Percentiles rank a stretch among this genome's conserved stretches.
Conservation (phyloP, 148 eudicot genomes). For the Cornus controversa region DNA sequence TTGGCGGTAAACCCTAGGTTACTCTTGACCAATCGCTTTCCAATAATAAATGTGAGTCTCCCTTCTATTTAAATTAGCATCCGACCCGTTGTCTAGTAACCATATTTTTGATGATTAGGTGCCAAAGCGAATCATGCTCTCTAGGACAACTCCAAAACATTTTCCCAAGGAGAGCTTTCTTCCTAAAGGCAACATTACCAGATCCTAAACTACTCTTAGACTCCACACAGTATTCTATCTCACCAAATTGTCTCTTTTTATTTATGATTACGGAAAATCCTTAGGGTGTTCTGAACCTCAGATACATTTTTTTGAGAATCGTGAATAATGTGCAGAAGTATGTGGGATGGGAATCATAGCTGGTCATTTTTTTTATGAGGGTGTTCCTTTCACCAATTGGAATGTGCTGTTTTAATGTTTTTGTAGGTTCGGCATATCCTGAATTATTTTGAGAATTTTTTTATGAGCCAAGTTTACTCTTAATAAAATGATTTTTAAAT, state of each 20-base stretch:
- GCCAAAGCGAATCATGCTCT: not conserved
- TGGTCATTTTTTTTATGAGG: not conserved
- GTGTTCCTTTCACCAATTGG: not conserved
- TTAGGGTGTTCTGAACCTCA: not conserved
- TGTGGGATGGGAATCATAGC: not conserved
- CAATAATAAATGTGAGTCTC: not conserved
- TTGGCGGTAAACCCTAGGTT: not conserved
- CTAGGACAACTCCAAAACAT: not conserved
- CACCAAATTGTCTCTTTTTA: not conserved
- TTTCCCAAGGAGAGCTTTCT: not conserved
- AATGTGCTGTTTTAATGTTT: not conserved
- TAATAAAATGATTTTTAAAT: not conserved
- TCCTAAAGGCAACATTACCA: not conserved
- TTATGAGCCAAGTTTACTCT: not conserved
- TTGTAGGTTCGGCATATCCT: not conserved
- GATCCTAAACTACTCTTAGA: not conserved
- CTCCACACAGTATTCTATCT: not conserved
- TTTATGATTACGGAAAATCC: not conserved
- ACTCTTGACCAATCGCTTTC: not conserved
- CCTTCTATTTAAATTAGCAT: too few relatives aligned
- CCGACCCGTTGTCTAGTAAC: not conserved
- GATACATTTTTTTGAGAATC: not conserved
- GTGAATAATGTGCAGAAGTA: not conserved
- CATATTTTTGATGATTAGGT: not conserved
- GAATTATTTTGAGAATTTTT: not conserved